A percentile compares a stretch with the other conserved stretches of the same genome.
Evolutionary conservation across 1,284 basidiomycete species (phyloP).

Genomic region (Meira nashicola): DNA sequence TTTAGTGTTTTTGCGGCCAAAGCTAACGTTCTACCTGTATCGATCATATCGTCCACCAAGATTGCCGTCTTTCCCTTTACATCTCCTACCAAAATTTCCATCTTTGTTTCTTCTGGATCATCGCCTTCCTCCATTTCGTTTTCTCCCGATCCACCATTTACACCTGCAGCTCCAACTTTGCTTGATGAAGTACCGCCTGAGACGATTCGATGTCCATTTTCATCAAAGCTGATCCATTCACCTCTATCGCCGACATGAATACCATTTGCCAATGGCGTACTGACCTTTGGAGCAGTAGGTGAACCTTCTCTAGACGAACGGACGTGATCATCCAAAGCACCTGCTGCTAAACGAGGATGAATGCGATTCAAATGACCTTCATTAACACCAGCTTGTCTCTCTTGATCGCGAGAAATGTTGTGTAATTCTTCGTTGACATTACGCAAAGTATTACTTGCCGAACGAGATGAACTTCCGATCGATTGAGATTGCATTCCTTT

Average conservation of each 20-base stretch:
- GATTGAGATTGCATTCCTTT: background rate
- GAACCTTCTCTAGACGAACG: conserved; percentile 3
- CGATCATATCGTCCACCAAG: conserved; percentile 96
- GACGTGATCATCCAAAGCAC: background rate
- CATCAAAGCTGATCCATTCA: conserved; percentile 50
- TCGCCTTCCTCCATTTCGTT: conserved; percentile 22
- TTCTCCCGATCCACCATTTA: conserved; percentile 17
- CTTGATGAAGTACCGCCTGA: conserved; percentile 18
- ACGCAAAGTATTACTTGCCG: conserved; percentile 4
- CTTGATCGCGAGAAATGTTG: background rate
- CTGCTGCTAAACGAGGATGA: conserved; percentile 15
- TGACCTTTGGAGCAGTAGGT: background rate
- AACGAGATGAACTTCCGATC: background rate
- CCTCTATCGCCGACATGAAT: conserved; percentile 54
- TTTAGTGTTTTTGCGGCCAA: conserved; percentile 78
- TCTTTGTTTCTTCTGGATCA: conserved; percentile 57
- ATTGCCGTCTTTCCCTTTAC: conserved; percentile 84
- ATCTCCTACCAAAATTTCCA: conserved; percentile 97
- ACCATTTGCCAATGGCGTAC: conserved; percentile 36
- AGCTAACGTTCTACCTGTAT: conserved; percentile 81
- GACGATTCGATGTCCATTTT: conserved; percentile 39
- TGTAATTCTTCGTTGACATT: conserved; percentile 13
- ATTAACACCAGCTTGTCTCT: background rate
- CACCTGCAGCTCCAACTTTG: background rate
- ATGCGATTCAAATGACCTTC: background rate